Conservation (phyloP, 805 yeast genomes). For the Kodamaea nitidulidarum region DNA sequence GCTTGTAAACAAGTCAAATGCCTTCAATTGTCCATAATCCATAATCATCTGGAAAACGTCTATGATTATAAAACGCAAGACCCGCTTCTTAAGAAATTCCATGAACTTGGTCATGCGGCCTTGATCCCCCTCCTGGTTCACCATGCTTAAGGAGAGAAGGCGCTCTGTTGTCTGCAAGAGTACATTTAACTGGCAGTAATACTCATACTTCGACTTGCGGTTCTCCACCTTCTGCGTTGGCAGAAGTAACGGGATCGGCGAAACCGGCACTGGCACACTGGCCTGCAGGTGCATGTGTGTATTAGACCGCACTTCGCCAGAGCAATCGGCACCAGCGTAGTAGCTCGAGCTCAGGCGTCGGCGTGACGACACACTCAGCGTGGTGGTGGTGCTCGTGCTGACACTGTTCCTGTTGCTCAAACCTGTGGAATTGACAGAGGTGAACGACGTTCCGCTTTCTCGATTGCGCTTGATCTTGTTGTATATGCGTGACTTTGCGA, state of each 20-base stretch:
- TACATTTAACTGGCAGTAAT: constrained; percentile 26
- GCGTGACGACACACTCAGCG: constrained; percentile 18
- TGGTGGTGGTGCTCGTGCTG: constrained; percentile 19
- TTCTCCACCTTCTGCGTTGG: constrained; percentile 26
- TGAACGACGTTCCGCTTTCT: constrained; percentile 30
- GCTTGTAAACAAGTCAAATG: constrained; percentile 8
- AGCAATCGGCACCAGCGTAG: constrained; percentile 7
- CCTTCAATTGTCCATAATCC: constrained; percentile 26
- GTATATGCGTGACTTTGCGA: constrained; percentile 34
- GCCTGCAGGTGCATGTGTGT: neutral
- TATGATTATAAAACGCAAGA: constrained; percentile 34
- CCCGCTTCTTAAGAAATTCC: constrained; percentile 32
- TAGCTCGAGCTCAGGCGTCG: constrained; percentile 16
- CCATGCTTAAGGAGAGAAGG: constrained; percentile 11
- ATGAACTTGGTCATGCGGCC: constrained; percentile 24
- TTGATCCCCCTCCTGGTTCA: constrained; percentile 10
- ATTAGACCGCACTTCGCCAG: neutral
- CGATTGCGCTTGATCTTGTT: constrained; percentile 34
- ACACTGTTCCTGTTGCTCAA: constrained; percentile 23
- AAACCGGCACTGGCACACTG: constrained; percentile 5
- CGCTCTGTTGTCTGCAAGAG: constrained; percentile 16
- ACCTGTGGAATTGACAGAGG: constrained; percentile 16
- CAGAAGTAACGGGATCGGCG: constrained; percentile 14
- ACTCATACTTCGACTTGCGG: constrained; percentile 30
- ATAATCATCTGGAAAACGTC: constrained; percentile 35